phyloP scores from a whole-genome alignment of 225 moss, liverwort and hornwort species.

The Lunularia cruciata region DNA sequence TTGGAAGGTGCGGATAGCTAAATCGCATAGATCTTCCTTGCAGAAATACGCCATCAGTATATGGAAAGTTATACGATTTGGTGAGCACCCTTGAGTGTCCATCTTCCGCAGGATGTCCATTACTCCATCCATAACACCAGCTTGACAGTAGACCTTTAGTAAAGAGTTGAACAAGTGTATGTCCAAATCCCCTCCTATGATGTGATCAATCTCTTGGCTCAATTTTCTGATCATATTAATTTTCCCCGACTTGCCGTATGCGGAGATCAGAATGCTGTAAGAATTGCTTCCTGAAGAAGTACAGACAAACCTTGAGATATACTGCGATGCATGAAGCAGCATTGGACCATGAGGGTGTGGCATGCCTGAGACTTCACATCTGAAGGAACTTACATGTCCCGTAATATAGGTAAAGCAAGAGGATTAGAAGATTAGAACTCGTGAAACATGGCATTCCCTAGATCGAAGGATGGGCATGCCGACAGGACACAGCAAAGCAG shows the following conservation, averaged over 20 bases:
- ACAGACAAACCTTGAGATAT: too few species aligned
- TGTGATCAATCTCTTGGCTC: conserved; percentile 57
- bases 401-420: too few species aligned
- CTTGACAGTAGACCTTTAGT: conserved; percentile 74
- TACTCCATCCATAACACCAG: conserved; percentile 64
- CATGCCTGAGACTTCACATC: too few species aligned
- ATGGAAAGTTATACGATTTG: conserved; percentile 79
- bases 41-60: conserved; percentile 77
- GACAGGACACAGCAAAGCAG: too few species aligned
- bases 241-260: conserved; percentile 68
- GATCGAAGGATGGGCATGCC: too few species aligned
- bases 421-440: too few species aligned
- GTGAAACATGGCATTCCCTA: too few species aligned
- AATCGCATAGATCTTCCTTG: conserved; percentile 63
- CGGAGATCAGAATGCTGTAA: conserved; percentile 53
- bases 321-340: too few species aligned
- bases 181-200: conserved; percentile 46
- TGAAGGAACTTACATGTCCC: too few species aligned
- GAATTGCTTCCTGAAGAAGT: conserved; percentile 25
- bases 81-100: conserved; percentile 65
- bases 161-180: conserved; percentile 73
- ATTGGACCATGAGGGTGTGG: too few species aligned
- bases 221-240: conserved; percentile 57
- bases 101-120: conserved; percentile 67
- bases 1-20: conserved; percentile 65